Evolutionary conservation across 2,329 filamentous ascomycete species (phyloP).

Genomic region (Polychaeton citri): DNA sequence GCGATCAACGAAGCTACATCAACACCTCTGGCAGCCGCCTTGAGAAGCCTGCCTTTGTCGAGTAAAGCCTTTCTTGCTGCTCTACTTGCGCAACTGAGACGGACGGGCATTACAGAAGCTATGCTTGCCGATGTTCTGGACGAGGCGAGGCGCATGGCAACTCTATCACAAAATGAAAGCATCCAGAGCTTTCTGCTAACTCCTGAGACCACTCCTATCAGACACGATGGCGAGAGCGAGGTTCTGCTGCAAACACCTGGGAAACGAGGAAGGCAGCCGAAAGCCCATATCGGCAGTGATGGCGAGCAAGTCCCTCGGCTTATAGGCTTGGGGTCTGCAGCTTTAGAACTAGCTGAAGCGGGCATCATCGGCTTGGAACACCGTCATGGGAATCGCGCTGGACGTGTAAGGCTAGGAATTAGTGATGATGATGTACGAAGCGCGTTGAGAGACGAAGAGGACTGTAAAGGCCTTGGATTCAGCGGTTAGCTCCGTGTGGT

Average conservation of each 20-base stretch:
- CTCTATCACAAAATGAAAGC: slow-evolving; percentile 46
- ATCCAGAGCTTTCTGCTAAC: slow-evolving; percentile 48
- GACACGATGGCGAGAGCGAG: slow-evolving; percentile 16
- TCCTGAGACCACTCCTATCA: slow-evolving; percentile 21
- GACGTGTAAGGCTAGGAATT: slow-evolving; percentile 73
- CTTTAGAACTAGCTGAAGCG: slow-evolving; percentile 71
- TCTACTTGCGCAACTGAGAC: slow-evolving; percentile 61
- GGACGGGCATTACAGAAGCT: slow-evolving; percentile 77
- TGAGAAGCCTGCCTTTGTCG: slow-evolving; percentile 67
- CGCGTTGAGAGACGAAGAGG: slow-evolving; percentile 76
- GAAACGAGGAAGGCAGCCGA: slow-evolving; percentile 19
- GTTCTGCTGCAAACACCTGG: slow-evolving; percentile 18
- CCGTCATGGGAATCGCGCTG: slow-evolving; percentile 65
- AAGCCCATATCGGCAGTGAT: slow-evolving; percentile 15
- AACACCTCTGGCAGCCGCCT: slow-evolving; percentile 78
- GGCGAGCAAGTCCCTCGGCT: slow-evolving; percentile 33
- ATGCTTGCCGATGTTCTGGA: slow-evolving; percentile 81
- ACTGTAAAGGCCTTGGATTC: slow-evolving; percentile 69
- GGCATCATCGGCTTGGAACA: slow-evolving; percentile 78
- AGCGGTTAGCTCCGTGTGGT: slow-evolving; percentile 2
- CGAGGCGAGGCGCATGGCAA: slow-evolving; percentile 60
- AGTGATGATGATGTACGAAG: slow-evolving; percentile 83
- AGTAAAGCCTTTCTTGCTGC: slow-evolving; percentile 79
- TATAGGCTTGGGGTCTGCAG: slow-evolving; percentile 54
- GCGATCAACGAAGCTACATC: slow-evolving; percentile 93